Conservation (phyloP, 305 asterid species). For the Plantago rigida region DNA sequence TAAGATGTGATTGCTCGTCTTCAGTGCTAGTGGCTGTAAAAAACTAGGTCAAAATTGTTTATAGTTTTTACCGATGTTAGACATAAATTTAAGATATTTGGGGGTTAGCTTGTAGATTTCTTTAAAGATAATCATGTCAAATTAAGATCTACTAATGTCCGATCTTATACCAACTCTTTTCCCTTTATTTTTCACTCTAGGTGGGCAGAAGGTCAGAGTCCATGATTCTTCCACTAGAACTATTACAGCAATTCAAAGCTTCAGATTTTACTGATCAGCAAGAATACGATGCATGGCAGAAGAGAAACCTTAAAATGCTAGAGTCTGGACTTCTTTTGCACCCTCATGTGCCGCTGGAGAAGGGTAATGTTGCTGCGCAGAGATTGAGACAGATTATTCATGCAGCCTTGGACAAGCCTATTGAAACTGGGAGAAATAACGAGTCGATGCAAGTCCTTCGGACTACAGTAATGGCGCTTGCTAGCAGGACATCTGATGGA, state of each 20-base stretch:
- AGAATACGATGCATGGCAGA: slow-evolving; percentile 82
- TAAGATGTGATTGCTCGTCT: not conserved
- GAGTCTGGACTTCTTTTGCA: slow-evolving; percentile 89
- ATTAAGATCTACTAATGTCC: slow-evolving; percentile 1
- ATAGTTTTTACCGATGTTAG: no score
- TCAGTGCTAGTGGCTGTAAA: not conserved
- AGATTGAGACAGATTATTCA: slow-evolving; percentile 65
- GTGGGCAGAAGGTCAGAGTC: slow-evolving; percentile 74
- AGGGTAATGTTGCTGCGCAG: slow-evolving; percentile 59
- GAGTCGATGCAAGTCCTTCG: slow-evolving; percentile 96
- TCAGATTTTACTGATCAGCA: slow-evolving; percentile 72
- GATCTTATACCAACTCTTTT: slow-evolving; percentile 1
- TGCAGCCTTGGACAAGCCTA: slow-evolving; percentile 66
- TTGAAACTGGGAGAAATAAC: slow-evolving; percentile 86
- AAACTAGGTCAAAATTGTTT: not conserved
- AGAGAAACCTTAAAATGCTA: slow-evolving; percentile 74
- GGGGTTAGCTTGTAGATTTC: no score
- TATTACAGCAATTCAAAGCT: slow-evolving; percentile 88
- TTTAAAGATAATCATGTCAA: not conserved
- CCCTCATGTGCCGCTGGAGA: slow-evolving; percentile 70
- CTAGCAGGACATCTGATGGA: slow-evolving; percentile 69
- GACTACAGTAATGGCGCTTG: slow-evolving; percentile 62
- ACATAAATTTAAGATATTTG: no score
- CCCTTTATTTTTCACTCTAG: slow-evolving; percentile 31
- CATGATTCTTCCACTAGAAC: slow-evolving; percentile 79